A percentile compares a stretch with the other conserved stretches of the same genome.
These are phyloP conservation scores for Aspergillus panamensis DNA, from an alignment of 495 filamentous ascomycete species.

Conservation along the genomic window DNA sequence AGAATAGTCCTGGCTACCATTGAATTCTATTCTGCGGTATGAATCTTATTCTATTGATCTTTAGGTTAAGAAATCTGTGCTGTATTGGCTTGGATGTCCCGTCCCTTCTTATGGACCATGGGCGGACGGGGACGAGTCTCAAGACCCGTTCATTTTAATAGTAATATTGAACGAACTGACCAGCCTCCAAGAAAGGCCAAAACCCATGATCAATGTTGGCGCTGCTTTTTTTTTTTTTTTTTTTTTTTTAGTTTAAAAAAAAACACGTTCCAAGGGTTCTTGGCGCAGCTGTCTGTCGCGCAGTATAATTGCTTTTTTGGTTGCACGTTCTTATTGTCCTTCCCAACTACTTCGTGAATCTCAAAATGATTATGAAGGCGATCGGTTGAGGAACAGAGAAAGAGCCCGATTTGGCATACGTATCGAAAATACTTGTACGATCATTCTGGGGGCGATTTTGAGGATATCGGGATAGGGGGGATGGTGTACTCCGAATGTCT, in stretches of 20 bases:
- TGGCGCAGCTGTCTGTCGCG: constrained; percentile 4
- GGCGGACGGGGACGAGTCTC: not conserved
- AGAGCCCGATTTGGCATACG: too few relatives aligned
- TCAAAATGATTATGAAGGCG: too few relatives aligned
- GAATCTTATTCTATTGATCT: not conserved
- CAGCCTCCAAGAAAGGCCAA: too few relatives aligned
- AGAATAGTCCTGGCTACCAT: not conserved
- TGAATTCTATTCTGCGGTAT: not conserved
- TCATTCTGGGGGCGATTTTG: too few relatives aligned
- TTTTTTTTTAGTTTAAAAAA: not conserved
- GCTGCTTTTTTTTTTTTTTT: not conserved
- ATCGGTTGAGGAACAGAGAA: too few relatives aligned
- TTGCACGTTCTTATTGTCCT: constrained; percentile 5
- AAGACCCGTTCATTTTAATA: not conserved
- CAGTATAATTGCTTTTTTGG: constrained; percentile 11
- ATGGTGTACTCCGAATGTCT: too few relatives aligned
- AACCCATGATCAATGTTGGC: not conserved
- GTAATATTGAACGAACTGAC: not conserved
- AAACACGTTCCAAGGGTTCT: constrained; percentile 10
- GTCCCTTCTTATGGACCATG: not conserved
- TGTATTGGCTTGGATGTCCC: not conserved
- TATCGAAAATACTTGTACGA: too few relatives aligned
- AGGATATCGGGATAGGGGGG: too few relatives aligned
- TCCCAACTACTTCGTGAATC: not conserved
- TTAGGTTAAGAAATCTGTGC: not conserved